Evolutionary conservation across 2,329 filamentous ascomycete species (phyloP), one percentile per base, ranked within the genome.

Genomic region (Myriangium duriaei): DNA sequence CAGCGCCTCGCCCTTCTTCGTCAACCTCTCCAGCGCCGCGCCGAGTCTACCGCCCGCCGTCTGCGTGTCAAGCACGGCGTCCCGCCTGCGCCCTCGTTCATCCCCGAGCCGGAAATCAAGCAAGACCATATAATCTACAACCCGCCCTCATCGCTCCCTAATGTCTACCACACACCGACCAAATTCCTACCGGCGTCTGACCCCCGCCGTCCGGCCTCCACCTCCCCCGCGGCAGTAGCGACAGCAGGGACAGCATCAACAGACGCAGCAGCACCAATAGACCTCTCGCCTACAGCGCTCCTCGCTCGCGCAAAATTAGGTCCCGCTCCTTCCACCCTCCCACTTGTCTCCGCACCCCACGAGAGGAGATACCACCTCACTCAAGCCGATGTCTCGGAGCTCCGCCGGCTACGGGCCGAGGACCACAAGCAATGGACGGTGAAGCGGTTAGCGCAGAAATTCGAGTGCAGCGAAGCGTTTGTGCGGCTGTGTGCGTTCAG

Each of bases 171-270:
- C 52, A 81, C 76, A 2, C 76, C 76, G 2, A 58, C 65, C 17
- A 75, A 76, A 46, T 81, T 81, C 53, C 64, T 81, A 5, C 76
- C 76, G 4, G 53, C 62, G 38, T 61, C 65, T 45, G 76, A 81
- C 57, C 61, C 64, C 14, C 65, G 76, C 40, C 59, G 65, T 44
- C 50, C 54, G 30, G 30, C 41, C 16, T 46, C 42, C n/a, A 47
- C 58, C 9, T 41, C 55, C 12, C 42, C 42, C 30, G 37, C 53
- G 33, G 44, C 49, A 15, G 48, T 43, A 24, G 44, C 46, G 17
- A 41, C 44, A 34, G 45, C 13, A n/a, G 7, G 29, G 30, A 11
- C 16, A 17, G 30, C 18, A n/a, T 26, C 35, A 11, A 19, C 34
- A 11, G 34, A 33, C 11, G 34, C 21, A 26, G 15, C 38, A 12